Evolutionary conservation across 139 green algal genomes (phyloP).

Genomic region (Dunaliella sp.): DNA sequence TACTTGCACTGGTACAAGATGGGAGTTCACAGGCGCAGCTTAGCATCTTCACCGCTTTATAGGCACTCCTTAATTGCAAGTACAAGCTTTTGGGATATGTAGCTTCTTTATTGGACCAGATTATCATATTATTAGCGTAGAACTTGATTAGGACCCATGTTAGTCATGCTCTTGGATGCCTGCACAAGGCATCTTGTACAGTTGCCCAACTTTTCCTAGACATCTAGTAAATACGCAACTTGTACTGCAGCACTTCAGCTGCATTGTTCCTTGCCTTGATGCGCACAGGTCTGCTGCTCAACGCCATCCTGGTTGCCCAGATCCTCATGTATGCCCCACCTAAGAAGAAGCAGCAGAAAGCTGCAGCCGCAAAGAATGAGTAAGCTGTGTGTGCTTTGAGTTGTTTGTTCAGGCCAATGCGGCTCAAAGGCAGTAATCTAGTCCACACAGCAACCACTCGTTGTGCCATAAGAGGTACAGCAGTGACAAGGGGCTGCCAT

Average conservation of each 20-base stretch:
- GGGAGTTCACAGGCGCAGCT: neutral
- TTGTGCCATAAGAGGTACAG: no score
- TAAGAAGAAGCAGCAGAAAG: constrained; percentile 8
- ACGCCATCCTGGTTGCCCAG: constrained; percentile 43
- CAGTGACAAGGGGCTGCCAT: no score
- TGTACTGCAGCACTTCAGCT: no score
- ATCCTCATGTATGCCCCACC: constrained; percentile 44
- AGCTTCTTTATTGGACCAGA: no score
- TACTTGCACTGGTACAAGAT: neutral
- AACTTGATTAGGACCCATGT: neutral
- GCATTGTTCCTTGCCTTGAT: neutral
- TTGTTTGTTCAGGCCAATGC: no score
- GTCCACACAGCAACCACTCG: no score
- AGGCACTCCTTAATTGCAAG: neutral
- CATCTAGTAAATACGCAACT: no score
- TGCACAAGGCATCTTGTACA: neutral
- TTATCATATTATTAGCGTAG: no score
- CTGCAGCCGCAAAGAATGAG: neutral
- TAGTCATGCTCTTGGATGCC: neutral
- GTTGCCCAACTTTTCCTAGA: neutral
- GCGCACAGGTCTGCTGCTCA: constrained; percentile 44
- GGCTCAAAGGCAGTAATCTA: no score
- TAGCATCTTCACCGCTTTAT: no score
- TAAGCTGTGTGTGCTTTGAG: neutral
- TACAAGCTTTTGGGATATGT: neutral